Base-by-base conservation (phyloP, 768 basidiomycete species). In the Leccinum rimulosum region DNA sequence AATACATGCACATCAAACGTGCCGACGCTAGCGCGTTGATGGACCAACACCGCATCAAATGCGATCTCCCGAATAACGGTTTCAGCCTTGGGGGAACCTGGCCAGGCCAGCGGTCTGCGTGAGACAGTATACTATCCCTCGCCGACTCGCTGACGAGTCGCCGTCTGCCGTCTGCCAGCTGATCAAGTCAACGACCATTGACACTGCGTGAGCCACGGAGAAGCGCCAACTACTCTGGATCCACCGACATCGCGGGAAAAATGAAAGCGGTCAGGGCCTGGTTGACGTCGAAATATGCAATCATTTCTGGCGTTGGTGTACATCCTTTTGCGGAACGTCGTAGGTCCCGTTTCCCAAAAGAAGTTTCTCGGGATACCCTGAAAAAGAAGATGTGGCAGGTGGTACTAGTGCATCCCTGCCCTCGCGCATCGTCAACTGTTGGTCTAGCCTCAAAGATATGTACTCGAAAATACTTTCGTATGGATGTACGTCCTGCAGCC, bases 241-340 rank as follows among this genome's bases (percentile, higher is more conserved):
- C 38, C 56, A 45, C 54, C 50, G 14, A 53, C 50, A 31, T 64
- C 48, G 38, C 52, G 27, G 50, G 14, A 56, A 55, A 31, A 28
- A 28, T 15, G 56, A 50, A 51, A 50, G 54, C 9, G 25, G 55
- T 28, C n/a, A 25, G 25, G 25, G 25, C 31, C 9, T 27, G 5
- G 27, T 47, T 8, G 43, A 61, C 45, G 45, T 45, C 43, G 52
- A 45, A 52, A 33, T 47, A 25, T 38, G 30, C 59, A 14, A 38
- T 22, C 28, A 38, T 49, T 5, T 15, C 55, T 45, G 49, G 35
- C 33, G n/a, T 38, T 31, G n/a, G n/a, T n/a, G n/a, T n/a, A 38
- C 22, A 10, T 31, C 22, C 63, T 56, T 56, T 52, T 52, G 49
- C 4, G 27, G 40, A 35, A 48, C 22, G n/a, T 49, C 36, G 50